Base-by-base conservation (phyloP, 805 yeast species). In the Pichia deserticola region DNA sequence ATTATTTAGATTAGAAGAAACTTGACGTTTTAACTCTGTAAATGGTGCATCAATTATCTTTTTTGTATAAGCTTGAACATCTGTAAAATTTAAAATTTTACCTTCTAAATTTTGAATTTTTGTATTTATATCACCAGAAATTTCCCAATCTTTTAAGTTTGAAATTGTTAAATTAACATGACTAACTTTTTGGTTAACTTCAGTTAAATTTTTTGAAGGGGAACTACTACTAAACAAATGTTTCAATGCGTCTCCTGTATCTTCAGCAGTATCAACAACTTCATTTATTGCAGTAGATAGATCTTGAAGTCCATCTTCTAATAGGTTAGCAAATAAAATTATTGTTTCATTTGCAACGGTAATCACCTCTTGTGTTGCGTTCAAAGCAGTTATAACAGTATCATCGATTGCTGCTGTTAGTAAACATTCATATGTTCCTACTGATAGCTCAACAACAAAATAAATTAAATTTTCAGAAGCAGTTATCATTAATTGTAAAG, bases 371-470 rank as follows among this genome's bases (percentile, higher is more conserved):
- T 84, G 86, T 0, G 95, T 81, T 0, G 88, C 78, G 60, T 86
- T 84, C 1, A 86, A 63, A 0, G 95, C 95, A 33, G 81, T 79
- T 55, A 79, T 81, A 1, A 82, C 84, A 0, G 86, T 76, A 4
- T 90, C 87, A 58, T 79, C 82, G 7, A 90, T 71, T 0, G 89
- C 79, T 5, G 93, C 82, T 0, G 86, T 79, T 12, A 89, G 63
- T 12, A 93, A 70, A 64, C 99, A 93, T 0, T 85, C 83, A 65
- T 87, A 88, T 0, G 98, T 93, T 0, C 97, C 98, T 2, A 89
- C 64, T 44, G 85, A 77, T 54, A 92, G 58, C 34, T 89, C 89
- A 8, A 92, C 67, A 7, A 79, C 69, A 60, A 92, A 87, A 5
- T 79, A 60, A 0, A 87, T 61, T 39, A 89, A 54, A 40, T 74